Conservation (phyloP, 208 protist genomes). For the Crithidia fasciculata region DNA sequence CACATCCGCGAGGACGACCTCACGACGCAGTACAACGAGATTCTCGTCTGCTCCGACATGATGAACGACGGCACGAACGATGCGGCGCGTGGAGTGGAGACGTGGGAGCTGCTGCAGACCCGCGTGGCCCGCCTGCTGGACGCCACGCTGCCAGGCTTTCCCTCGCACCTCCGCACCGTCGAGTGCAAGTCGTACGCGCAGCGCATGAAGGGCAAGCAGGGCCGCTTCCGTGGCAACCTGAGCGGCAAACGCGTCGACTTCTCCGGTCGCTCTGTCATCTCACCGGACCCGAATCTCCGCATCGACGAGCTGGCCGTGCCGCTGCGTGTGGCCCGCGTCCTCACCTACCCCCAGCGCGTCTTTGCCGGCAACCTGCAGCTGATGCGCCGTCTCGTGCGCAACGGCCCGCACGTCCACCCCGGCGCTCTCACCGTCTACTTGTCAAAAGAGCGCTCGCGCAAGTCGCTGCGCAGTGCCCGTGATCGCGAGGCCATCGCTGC, state of each 20-base stretch:
- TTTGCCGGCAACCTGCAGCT: slow-evolving; percentile 94
- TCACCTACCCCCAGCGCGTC: slow-evolving; percentile 99
- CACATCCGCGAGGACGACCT: slow-evolving; percentile 98
- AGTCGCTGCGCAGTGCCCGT: slow-evolving; percentile 73
- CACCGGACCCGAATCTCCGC: slow-evolving; percentile 98
- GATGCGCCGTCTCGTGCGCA: slow-evolving; percentile 93
- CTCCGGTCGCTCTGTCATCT: slow-evolving; percentile 99
- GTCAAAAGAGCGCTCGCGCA: slow-evolving; percentile 75
- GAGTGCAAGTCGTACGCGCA: slow-evolving; percentile 94
- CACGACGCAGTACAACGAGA: slow-evolving; percentile 95
- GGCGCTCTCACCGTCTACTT: slow-evolving; percentile 96
- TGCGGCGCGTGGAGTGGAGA: slow-evolving; percentile 82
- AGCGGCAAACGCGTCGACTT: slow-evolving; percentile 99
- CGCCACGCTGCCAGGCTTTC: slow-evolving; percentile 83
- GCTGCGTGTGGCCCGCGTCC: slow-evolving; percentile 93
- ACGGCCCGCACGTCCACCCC: slow-evolving; percentile 97
- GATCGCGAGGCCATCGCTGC: slow-evolving; percentile 79
- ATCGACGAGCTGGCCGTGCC: slow-evolving; percentile 98
- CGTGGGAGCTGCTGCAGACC: slow-evolving; percentile 98
- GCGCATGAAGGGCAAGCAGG: slow-evolving; percentile 99
- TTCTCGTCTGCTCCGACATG: slow-evolving; percentile 86
- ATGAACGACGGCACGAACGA: slow-evolving; percentile 82
- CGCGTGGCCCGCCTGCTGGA: slow-evolving; percentile 89
- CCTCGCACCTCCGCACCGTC: slow-evolving; percentile 57
- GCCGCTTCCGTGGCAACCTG: slow-evolving; percentile 99